Base-by-base conservation (phyloP, 73 alveolate species). In the Paramecium sexaurelia region DNA sequence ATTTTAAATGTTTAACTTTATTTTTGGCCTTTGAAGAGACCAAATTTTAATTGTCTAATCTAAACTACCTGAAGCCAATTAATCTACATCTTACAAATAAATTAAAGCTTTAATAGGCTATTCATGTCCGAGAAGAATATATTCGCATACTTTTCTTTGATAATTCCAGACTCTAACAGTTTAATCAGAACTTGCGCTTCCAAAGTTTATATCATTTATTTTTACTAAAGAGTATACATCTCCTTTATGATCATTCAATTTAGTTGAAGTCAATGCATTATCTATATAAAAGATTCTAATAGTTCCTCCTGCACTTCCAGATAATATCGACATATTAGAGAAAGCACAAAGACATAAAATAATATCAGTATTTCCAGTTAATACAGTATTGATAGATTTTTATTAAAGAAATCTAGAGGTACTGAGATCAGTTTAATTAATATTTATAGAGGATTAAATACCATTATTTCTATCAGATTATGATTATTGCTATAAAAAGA, bases 91-190 rank as follows among this genome's bases (percentile, higher is more conserved):
- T 24, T 75, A 33, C 17, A 71, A 57, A 32, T 66, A 40, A 1
- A 71, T 40, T 4, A 86, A 15, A 36, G 73, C 68, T 55, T 51
- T 61, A 6, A 86, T n/a, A 13, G 69, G 71, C 24, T 86, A 57
- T 9, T 33, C 35, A 86, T 86, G 93, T 3, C 93, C 93, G 29
- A 86, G 55, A 29, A 89, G 55, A 24, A 89, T 61, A 75, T 73
- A 43, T 15, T 68, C 92, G 36, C 91, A 75, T 68, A 56, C 19
- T 15, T 45, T 89, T 37, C 71, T 35, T 11, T 89, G 39, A 41
- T 55, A 39, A 75, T 73, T 89, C 94, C 94, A 89, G 22, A 89
- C 27, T 5, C 94, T 8, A 39, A 89, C 33, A 17, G 94, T 89
- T 20, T 73, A 15, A 43, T 89, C 94, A 27, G 91, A 40, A 55